Conservation (phyloP, 2,329 filamentous ascomycete species). For the Diplodia intermedia region DNA sequence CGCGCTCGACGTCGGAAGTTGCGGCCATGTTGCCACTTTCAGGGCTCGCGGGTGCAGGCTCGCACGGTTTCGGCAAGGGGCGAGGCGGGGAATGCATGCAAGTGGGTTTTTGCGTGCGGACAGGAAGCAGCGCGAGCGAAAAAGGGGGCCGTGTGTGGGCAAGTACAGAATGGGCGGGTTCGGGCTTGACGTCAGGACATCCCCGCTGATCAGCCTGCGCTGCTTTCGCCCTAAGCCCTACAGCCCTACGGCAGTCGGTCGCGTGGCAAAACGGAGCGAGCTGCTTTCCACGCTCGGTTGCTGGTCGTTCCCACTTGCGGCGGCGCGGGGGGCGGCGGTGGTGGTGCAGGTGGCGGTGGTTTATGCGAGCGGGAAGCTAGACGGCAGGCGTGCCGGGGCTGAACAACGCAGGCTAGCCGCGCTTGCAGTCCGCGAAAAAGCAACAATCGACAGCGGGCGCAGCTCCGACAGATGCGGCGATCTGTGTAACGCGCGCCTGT, state of each 20-base stretch:
- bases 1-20: slow-evolving; percentile 24
- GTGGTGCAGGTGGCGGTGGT: background rate
- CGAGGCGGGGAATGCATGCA: background rate
- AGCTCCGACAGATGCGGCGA: background rate
- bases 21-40: slow-evolving; percentile 1
- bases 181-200: slow-evolving; percentile 1
- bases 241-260: slow-evolving; percentile 17
- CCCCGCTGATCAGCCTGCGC: background rate
- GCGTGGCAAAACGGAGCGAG: background rate
- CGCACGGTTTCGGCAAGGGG: background rate
- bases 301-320: no score
- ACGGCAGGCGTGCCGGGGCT: background rate
- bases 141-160: background rate
- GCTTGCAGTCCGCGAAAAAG: no score
- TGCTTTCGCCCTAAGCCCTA: slow-evolving; percentile 9
- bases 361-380: background rate
- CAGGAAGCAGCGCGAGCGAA: background rate
- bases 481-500: background rate
- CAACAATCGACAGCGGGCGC: background rate
- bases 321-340: no score
- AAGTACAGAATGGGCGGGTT: no score
- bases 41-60: background rate
- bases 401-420: background rate
- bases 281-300: background rate
- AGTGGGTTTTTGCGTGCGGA: no score